Conservation (phyloP, 2,329 filamentous ascomycete genomes). For the Huntiella moniliformis region DNA sequence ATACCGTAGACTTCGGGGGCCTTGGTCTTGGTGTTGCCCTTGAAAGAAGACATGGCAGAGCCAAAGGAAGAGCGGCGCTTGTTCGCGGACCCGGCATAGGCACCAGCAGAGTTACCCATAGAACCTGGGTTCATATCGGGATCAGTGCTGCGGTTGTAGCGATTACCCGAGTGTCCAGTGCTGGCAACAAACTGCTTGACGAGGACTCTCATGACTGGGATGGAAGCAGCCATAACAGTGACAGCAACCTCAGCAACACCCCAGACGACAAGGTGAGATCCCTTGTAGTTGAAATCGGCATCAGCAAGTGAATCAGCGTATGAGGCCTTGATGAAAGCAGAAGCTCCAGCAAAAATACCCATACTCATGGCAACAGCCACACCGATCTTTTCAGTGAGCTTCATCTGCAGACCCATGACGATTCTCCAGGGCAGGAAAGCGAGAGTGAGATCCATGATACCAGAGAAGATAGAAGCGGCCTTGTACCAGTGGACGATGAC, state of each 20-base stretch:
- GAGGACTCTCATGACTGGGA: slow-evolving; percentile 15
- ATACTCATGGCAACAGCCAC: slow-evolving; percentile 16
- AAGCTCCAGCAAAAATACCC: slow-evolving; percentile 13
- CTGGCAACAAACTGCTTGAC: slow-evolving; percentile 12
- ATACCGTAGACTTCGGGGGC: slow-evolving; percentile 10
- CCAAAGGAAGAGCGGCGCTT: slow-evolving; percentile 10
- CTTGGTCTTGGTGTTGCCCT: slow-evolving; percentile 6
- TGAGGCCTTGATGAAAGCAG: slow-evolving; percentile 8
- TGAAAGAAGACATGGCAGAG: slow-evolving; percentile 6
- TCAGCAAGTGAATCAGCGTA: slow-evolving; percentile 1
- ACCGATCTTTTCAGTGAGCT: slow-evolving; percentile 16
- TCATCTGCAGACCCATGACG: slow-evolving; percentile 16
- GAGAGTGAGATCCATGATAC: slow-evolving; percentile 13
- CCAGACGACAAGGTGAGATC: slow-evolving; percentile 12
- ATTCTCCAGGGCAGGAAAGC: slow-evolving; percentile 16
- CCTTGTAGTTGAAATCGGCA: slow-evolving; percentile 7
- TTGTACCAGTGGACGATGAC: slow-evolving; percentile 8
- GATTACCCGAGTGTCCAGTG: slow-evolving; percentile 3
- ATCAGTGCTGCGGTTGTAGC: slow-evolving; percentile 9
- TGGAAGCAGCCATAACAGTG: slow-evolving; percentile 15
- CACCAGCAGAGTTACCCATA: slow-evolving; percentile 6
- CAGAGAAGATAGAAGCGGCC: slow-evolving; percentile 11
- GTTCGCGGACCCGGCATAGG: slow-evolving; percentile 1
- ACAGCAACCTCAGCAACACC: slow-evolving; percentile 12
- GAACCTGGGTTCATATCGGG: slow-evolving; percentile 2